These are phyloP conservation scores for Aspergillus chevalieri DNA, from an alignment of 2,329 filamentous ascomycete species.

Conservation along the genomic window DNA sequence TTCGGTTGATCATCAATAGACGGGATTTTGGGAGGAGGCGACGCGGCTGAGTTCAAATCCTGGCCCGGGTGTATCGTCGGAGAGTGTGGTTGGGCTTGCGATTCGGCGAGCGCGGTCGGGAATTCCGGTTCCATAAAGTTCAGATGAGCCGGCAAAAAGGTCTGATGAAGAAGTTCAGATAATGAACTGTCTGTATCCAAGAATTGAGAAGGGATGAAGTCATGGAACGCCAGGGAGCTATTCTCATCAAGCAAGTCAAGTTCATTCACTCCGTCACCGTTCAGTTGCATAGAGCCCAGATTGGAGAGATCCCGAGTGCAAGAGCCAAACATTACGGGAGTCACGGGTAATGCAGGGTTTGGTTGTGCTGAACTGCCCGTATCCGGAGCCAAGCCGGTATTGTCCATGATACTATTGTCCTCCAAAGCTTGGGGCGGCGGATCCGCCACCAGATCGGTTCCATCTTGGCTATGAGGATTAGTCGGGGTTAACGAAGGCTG, in stretches of 20 bases:
- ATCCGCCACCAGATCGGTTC: background rate
- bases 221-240: slow-evolving; percentile 32
- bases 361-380: no score
- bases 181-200: slow-evolving; percentile 54
- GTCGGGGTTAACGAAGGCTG: no score
- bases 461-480: background rate
- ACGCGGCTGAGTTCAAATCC: background rate
- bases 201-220: slow-evolving; percentile 52
- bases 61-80: background rate
- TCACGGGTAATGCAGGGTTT: no score
- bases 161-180: slow-evolving; percentile 32
- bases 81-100: background rate
- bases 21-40: background rate
- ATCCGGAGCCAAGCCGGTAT: no score
- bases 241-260: background rate
- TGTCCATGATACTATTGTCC: no score
- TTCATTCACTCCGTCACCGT: background rate
- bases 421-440: no score
- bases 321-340: no score
- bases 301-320: no score
- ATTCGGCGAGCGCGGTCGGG: background rate
- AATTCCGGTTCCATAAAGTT: background rate
- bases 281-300: background rate
- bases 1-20: background rate
- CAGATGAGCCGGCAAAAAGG: background rate